Evolutionary conservation across 192 early-diverging fungal genomes (phyloP), one percentile per base, ranked within the genome.

Genomic region (Coemansia sp.): DNA sequence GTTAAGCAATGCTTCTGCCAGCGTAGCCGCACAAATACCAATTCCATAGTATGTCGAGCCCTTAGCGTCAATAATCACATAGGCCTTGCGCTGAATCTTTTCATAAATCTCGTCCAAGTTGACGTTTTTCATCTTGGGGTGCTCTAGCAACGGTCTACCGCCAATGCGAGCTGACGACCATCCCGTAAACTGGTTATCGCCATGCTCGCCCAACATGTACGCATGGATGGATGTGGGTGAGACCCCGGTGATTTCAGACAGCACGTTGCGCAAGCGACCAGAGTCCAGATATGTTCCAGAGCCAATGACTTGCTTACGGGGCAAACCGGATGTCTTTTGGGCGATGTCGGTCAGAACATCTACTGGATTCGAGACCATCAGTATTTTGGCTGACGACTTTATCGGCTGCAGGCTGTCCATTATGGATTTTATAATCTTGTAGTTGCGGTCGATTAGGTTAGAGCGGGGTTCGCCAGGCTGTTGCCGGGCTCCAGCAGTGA

Each of bases 21-120:
- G 61, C 6, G 77, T 77, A 1, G 89, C 84, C 2, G 85, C 86
- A 28, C 89, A 90, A 16, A 88, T 90, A 21, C 86, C 90, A 61
- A 94, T 91, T 33, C 92, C 90, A 63, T 83, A 93, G 74, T 87
- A 87, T 0, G 91, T 91, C 4, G 90, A 84, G 14, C 91, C 91
- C 71, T 94, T 94, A 51, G 88, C 78, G 12, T 88, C 84, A 46
- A 94, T 94, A 57, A 94, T 94, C 42, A 81, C 81, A 53, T 90
- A 89, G 0, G 91, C 91, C 66, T 91, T 91, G 51, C 68, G 79
- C 37, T 78, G 72, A 20, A 92, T 84, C 40, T 83, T 70, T n/a
- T 83, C 53, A 30, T 80, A 78, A 14, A 88, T 63, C 19, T 62
- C 36, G 10, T 84, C 81, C 30, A 66, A 62, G 41, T 91, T 81